Evolutionary conservation across 2,329 filamentous ascomycete species (phyloP).

Genomic region (Zasmidium angulare): DNA sequence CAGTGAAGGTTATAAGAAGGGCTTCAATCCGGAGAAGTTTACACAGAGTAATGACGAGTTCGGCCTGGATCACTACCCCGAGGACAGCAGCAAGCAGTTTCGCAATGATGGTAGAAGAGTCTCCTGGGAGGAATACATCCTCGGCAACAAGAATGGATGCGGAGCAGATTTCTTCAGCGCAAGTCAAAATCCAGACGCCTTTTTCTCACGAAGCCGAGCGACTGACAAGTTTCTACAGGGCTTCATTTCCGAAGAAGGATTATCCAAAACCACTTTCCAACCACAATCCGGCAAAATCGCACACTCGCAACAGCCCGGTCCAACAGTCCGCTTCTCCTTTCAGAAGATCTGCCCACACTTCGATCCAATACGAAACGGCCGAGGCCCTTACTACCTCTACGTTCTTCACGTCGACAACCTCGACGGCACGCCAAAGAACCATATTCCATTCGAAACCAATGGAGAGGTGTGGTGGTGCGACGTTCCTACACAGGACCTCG

Average conservation of each 20-base stretch:
- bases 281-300: constrained; percentile 62
- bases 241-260: constrained; percentile 50
- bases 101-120: constrained; percentile 67
- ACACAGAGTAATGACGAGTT: constrained; percentile 74
- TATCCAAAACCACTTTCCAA: constrained; percentile 59
- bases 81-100: constrained; percentile 68
- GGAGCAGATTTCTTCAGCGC: constrained; percentile 46
- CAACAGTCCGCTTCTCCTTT: constrained; percentile 69
- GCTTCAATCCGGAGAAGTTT: constrained; percentile 65
- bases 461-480: constrained; percentile 84
- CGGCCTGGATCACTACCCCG: constrained; percentile 75
- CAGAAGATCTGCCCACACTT: constrained; percentile 79
- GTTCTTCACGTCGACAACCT: constrained; percentile 65
- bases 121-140: constrained; percentile 80
- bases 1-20: constrained; percentile 60
- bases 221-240: constrained; percentile 22
- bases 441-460: constrained; percentile 69
- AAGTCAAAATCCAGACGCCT: neutral
- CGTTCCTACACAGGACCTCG: constrained; percentile 63
- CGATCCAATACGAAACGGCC: constrained; percentile 67
- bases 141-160: constrained; percentile 55
- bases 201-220: neutral
- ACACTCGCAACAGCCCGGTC: constrained; percentile 51
- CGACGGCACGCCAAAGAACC: constrained; percentile 63
- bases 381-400: constrained; percentile 66